Evolutionary conservation across 1,284 basidiomycete species (phyloP).

Genomic region (Mrakiaceae sp.): DNA sequence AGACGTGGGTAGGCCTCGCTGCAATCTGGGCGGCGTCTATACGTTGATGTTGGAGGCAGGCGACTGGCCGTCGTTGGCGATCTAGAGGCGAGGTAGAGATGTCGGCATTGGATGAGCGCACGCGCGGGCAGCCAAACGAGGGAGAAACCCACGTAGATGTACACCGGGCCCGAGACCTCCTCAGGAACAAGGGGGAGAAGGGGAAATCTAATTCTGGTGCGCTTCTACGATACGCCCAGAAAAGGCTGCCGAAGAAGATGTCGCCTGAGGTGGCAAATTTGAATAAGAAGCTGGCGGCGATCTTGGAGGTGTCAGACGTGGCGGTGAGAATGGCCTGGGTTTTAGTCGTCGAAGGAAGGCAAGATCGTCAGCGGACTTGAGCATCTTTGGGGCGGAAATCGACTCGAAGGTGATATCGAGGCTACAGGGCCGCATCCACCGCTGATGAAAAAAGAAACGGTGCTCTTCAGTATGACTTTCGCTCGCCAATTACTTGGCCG

Average conservation of each 20-base stretch:
- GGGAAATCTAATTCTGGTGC: neutral
- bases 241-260: neutral
- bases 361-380: neutral
- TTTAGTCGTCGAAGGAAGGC: neutral
- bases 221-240: slow-evolving; percentile 2
- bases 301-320: neutral
- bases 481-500: too few relatives aligned
- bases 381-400: neutral
- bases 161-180: slow-evolving; percentile 3
- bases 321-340: neutral
- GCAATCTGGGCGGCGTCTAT: neutral
- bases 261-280: neutral
- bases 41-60: neutral
- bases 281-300: neutral
- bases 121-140: neutral
- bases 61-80: neutral
- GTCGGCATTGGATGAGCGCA: neutral
- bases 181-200: slow-evolving; percentile 3
- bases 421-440: slow-evolving; percentile 44
- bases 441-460: slow-evolving; percentile 44
- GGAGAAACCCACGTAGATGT: neutral
- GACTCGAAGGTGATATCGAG: slow-evolving; percentile 48
- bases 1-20: neutral
- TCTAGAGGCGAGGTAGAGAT: neutral
- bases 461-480: too few relatives aligned